Evolutionary conservation across 2,329 filamentous ascomycete genomes (phyloP), one percentile per base, ranked within the genome.

Genomic region (Aureobasidium sp.): DNA sequence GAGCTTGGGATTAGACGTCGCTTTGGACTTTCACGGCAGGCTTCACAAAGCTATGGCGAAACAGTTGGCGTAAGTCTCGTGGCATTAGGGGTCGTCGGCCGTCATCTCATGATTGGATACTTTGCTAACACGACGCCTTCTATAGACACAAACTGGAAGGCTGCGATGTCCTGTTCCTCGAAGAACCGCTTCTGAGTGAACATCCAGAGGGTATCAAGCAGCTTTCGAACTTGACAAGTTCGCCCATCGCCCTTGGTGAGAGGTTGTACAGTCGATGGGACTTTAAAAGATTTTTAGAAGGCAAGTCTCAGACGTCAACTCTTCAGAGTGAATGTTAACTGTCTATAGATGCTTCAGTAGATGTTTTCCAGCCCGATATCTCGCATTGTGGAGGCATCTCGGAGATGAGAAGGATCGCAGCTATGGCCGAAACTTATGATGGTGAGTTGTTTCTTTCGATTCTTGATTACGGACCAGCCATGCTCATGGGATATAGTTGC

Each of bases 31-130:
- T 70, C 88, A 91, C 68, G 88, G 88, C 2, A 82, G 87, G 9
- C 75, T 89, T 0, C 87, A 90, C 71, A 87, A 86, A 64, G 85
- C 86, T 21, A 90, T 90, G 86, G 87, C 87, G 0, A 89, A 88
- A 65, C 87, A 90, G 64, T 78, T 91, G 1, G 85, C 85, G 1
- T 79, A 80, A 60, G 77, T 80, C 9, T 29, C 2, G 4, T 53
- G 27, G 10, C 3, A 19, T 4, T 9, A 29, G 4, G 27, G 27
- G 9, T 29, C 27, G 9, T 9, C 9, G 9, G 27, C 7, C 6
- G 6, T 25, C 19, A 17, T 9, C 6, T 4, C 13, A 23, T 43
- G n/a, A 10, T 31, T 9, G 17, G 2, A 17, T 21, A 10, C 7
- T 5, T 19, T 55, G 51, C 51, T 55, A n/a, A 55, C n/a, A 4